Percentiles rank a stretch among this genome's conserved stretches.
These are phyloP conservation scores for Limonium bicolor DNA, from an alignment of 148 eudicot species.

Conservation along the genomic window DNA sequence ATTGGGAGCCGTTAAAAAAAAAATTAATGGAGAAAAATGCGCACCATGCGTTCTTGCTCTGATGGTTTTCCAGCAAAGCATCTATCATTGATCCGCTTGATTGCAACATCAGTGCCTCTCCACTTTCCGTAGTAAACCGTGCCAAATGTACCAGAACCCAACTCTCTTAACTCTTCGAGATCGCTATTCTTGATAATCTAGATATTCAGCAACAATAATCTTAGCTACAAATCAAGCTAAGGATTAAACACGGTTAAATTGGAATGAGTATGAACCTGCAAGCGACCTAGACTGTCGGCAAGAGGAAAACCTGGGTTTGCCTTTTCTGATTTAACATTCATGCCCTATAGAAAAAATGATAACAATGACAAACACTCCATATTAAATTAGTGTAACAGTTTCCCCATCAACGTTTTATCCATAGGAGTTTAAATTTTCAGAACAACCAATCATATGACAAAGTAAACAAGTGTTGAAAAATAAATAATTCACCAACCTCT, in stretches of 20 bases:
- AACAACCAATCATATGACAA: background rate
- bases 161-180: slow-evolving; percentile 78
- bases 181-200: slow-evolving; percentile 78
- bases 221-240: no score
- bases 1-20: background rate
- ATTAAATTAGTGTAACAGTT: no score
- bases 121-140: slow-evolving; percentile 93
- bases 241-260: no score
- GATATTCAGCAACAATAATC: no score
- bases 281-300: slow-evolving; percentile 54
- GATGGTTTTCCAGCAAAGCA: slow-evolving; percentile 81
- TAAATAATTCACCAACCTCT: slow-evolving; percentile 32
- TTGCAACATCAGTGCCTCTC: slow-evolving; percentile 97
- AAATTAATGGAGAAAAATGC: slow-evolving; percentile 47
- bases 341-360: slow-evolving; percentile 57
- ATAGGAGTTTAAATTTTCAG: no score
- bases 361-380: no score
- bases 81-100: slow-evolving; percentile 74
- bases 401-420: no score
- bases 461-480: background rate
- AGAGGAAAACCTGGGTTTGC: slow-evolving; percentile 50
- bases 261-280: slow-evolving; percentile 44
- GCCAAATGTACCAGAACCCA: slow-evolving; percentile 93
- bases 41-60: slow-evolving; percentile 72
- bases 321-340: slow-evolving; percentile 47